Percentiles rank a stretch among this genome's conserved stretches.
Conservation (phyloP, 176 grass and related monocot species). For the Lolium multiflorum region DNA sequence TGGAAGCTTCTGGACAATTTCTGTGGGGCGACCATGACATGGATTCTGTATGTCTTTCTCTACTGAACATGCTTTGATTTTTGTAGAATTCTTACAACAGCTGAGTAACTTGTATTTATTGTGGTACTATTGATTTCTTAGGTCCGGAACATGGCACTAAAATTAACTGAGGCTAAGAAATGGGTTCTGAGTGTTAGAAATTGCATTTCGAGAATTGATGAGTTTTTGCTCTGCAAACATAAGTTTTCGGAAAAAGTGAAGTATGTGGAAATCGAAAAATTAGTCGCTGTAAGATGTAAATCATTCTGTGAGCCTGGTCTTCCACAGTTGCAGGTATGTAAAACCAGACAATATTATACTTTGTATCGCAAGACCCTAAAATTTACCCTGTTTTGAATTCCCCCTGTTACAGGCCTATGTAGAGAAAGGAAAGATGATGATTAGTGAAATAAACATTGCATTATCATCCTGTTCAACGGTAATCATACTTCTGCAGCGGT, state of each 20-base stretch:
- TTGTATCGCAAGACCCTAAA: not conserved
- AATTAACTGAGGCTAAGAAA: constrained; percentile 64
- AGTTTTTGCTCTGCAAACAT: constrained; percentile 39
- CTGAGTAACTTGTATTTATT: constrained; percentile 40
- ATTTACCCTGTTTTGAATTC: constrained; percentile 40
- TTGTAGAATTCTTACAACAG: constrained; percentile 4
- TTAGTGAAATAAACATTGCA: constrained; percentile 65
- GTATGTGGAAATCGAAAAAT: constrained; percentile 68
- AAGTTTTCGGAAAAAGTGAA: constrained; percentile 61
- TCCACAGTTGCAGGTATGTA: constrained; percentile 67
- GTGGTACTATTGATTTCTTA: constrained; percentile 43
- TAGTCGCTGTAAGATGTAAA: constrained; percentile 56
- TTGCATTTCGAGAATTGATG: constrained; percentile 66
- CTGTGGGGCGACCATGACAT: constrained; percentile 88
- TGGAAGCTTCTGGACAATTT: constrained; percentile 82
- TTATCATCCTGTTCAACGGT: constrained; percentile 73
- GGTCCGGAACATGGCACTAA: constrained; percentile 72
- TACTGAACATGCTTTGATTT: constrained; percentile 39
- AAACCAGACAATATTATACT: constrained; percentile 17
- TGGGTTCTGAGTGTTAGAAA: constrained; percentile 65
- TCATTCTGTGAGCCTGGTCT: constrained; percentile 57
- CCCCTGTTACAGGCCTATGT: constrained; percentile 56
- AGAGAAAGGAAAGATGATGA: constrained; percentile 64
- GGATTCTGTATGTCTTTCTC: constrained; percentile 74
- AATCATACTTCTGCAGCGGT: constrained; percentile 34